Percentiles rank a stretch among this genome's conserved stretches.
These are phyloP conservation scores for Candida palmyrensis DNA, from an alignment of 805 yeast genomes.

Conservation along the genomic window DNA sequence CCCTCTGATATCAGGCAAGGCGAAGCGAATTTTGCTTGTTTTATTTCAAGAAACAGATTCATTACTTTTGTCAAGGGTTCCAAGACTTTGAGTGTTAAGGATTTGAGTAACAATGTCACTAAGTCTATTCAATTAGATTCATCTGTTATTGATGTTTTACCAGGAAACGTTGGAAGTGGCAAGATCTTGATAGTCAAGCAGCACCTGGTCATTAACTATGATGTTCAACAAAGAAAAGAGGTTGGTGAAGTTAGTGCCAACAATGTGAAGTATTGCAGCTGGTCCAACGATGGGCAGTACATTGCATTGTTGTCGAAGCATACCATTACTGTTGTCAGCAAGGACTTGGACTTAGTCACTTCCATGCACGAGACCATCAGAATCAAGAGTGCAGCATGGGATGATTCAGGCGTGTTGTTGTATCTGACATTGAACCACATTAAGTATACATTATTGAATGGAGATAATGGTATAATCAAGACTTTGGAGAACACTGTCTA, in stretches of 20 bases:
- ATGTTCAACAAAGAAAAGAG: conserved; percentile 87
- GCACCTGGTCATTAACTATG: conserved; percentile 72
- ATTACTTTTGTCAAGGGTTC: conserved; percentile 66
- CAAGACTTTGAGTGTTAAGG: conserved; percentile 75
- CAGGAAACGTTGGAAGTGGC: conserved; percentile 67
- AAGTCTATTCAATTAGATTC: conserved; percentile 70
- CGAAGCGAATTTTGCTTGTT: conserved; percentile 77
- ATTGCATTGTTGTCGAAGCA: conserved; percentile 89
- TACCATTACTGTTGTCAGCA: conserved; percentile 81
- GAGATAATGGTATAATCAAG: conserved; percentile 92
- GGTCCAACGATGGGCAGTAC: conserved; percentile 86
- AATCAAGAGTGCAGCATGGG: conserved; percentile 97
- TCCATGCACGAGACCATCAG: conserved; percentile 95
- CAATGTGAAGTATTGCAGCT: conserved; percentile 80
- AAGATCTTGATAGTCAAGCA: conserved; percentile 69
- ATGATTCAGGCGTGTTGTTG: conserved; percentile 83
- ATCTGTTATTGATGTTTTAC: conserved; percentile 64
- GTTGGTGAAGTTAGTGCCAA: conserved; percentile 62
- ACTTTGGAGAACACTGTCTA: conserved; percentile 88
- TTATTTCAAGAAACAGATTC: conserved; percentile 92
- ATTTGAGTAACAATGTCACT: conserved; percentile 75
- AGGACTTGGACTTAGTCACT: conserved; percentile 69
- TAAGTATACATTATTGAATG: conserved; percentile 87
- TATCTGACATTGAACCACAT: conserved; percentile 95
- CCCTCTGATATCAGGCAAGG: conserved; percentile 80